Conservation (phyloP, 1,284 basidiomycete genomes). For the Ustilago curta region DNA sequence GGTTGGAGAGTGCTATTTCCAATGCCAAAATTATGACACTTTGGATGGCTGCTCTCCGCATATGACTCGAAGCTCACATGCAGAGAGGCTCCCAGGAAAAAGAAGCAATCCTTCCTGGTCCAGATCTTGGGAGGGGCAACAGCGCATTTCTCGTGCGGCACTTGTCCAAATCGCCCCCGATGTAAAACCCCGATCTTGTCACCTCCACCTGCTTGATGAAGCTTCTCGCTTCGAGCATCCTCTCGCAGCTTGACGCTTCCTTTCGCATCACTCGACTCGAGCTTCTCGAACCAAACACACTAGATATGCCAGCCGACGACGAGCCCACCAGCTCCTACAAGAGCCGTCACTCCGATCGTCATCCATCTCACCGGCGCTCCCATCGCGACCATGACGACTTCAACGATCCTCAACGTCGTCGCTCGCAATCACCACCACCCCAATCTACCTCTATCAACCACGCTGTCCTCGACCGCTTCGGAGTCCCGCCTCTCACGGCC, state of each 20-base stretch:
- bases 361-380: background rate
- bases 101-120: background rate
- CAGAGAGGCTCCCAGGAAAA: background rate
- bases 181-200: too few species aligned
- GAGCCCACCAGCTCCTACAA: background rate
- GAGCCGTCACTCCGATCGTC: background rate
- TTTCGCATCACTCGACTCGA: too few species aligned
- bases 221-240: too few species aligned
- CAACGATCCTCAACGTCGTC: background rate
- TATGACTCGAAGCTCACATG: slow-evolving; percentile 9
- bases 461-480: background rate
- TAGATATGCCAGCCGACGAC: background rate
- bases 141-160: too few species aligned
- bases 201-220: too few species aligned
- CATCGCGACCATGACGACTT: background rate
- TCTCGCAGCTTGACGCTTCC: too few species aligned
- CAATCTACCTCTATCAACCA: background rate
- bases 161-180: too few species aligned
- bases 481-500: slow-evolving; percentile 11
- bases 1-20: background rate
- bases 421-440: background rate
- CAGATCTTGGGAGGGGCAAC: too few species aligned
- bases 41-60: background rate
- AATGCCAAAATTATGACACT: too few species aligned
- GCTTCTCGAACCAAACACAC: background rate